These are phyloP conservation scores for Fusarium sp. DNA, from an alignment of 2,329 filamentous ascomycete genomes.

Conservation along the genomic window DNA sequence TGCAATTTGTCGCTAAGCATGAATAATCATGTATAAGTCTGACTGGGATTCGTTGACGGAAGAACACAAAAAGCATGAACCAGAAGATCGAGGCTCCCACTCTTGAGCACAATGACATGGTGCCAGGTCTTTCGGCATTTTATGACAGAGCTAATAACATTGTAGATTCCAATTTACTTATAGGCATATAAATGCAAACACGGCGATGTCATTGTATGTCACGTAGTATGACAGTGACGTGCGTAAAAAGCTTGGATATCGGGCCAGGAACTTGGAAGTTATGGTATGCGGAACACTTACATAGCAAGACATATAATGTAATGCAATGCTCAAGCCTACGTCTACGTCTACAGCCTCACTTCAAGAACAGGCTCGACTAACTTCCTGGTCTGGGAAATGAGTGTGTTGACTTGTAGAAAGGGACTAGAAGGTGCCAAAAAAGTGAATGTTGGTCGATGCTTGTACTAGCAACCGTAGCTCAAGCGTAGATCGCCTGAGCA, in stretches of 20 bases:
- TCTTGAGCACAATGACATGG: neutral
- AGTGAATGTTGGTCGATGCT: slow-evolving; percentile 25
- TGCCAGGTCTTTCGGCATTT: neutral
- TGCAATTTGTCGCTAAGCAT: neutral
- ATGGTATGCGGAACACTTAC: slow-evolving; percentile 25
- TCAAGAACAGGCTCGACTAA: slow-evolving; percentile 17
- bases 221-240: slow-evolving; percentile 18
- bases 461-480: slow-evolving; percentile 19
- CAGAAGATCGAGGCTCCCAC: neutral
- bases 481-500: slow-evolving; percentile 36
- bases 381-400: slow-evolving; percentile 38
- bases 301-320: slow-evolving; percentile 34
- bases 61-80: neutral
- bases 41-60: neutral
- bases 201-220: neutral
- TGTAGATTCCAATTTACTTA: neutral
- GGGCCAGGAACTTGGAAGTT: slow-evolving; percentile 24
- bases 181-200: neutral
- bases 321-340: slow-evolving; percentile 16
- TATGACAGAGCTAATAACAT: neutral
- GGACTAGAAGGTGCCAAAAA: slow-evolving; percentile 19
- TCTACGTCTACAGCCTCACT: slow-evolving; percentile 37
- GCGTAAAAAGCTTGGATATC: neutral
- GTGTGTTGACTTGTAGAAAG: slow-evolving; percentile 20
- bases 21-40: slow-evolving; percentile 10